A percentile compares a stretch with the other conserved stretches of the same genome.
These are phyloP conservation scores for Entelexis sorbosivorans DNA, from an alignment of 1,139 yeast species.

Conservation along the genomic window DNA sequence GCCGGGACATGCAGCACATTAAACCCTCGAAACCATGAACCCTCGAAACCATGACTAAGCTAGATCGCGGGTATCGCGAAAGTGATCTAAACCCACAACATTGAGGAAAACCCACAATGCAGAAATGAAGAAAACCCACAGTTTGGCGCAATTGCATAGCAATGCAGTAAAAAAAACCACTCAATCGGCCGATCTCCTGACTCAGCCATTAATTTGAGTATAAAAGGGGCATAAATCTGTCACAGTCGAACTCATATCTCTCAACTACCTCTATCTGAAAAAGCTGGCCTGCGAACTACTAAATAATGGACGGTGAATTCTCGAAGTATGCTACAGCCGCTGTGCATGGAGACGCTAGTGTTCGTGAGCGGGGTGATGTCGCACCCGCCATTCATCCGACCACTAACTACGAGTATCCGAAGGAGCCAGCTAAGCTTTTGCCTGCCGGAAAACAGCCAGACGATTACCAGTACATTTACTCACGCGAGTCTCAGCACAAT, in stretches of 20 bases:
- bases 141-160: neutral
- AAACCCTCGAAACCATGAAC: too few species aligned
- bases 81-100: neutral
- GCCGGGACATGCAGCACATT: too few species aligned
- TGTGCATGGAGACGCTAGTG: neutral
- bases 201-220: neutral
- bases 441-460: conserved; percentile 27
- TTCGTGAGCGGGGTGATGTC: conserved; percentile 37
- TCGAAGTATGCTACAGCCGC: neutral
- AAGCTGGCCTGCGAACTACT: neutral
- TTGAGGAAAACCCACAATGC: neutral
- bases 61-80: neutral
- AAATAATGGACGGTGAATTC: neutral
- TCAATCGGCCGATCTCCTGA: too few species aligned
- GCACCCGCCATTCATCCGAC: conserved; percentile 72
- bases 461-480: conserved; percentile 36
- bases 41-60: too few species aligned
- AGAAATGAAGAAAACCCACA: neutral
- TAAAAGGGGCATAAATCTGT: neutral
- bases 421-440: conserved; percentile 23
- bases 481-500: conserved; percentile 65
- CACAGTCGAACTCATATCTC: too few species aligned
- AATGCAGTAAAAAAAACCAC: neutral
- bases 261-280: too few species aligned
- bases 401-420: conserved; percentile 60